Conservation (phyloP, 176 grass and related monocot species). For the Bolboschoenus planiculmis region DNA sequence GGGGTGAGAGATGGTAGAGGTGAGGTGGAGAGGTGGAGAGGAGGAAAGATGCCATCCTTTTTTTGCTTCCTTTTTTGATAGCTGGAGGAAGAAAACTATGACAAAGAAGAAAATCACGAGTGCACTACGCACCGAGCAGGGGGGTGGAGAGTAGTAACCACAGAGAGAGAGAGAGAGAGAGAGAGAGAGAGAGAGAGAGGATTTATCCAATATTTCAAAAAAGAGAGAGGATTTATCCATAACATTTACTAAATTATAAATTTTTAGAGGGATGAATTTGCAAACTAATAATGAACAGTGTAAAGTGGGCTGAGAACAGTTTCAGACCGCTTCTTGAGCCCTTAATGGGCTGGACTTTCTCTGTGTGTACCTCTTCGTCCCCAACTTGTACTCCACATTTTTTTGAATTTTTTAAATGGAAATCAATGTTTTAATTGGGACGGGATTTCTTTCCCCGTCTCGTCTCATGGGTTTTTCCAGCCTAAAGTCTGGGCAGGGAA, state of each 20-base stretch:
- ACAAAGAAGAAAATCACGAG: neutral
- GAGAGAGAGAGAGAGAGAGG: too few relatives aligned
- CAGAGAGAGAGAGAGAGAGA: too few relatives aligned
- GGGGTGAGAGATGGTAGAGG: neutral
- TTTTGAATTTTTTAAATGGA: neutral
- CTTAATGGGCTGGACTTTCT: neutral
- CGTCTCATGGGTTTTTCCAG: too few relatives aligned
- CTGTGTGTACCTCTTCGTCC: too few relatives aligned
- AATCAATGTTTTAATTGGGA: too few relatives aligned
- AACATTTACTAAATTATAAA: neutral
- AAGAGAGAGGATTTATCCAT: neutral
- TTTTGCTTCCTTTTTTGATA: conserved; percentile 10
- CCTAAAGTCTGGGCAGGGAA: too few relatives aligned
- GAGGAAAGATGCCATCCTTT: conserved; percentile 40
- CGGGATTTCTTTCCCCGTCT: too few relatives aligned
- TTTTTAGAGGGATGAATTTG: neutral
- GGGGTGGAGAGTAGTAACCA: too few relatives aligned
- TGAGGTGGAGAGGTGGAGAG: conserved; percentile 38
- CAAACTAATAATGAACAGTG: neutral
- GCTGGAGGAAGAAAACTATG: neutral
- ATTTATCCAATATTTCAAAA: too few relatives aligned
- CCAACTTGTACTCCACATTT: too few relatives aligned
- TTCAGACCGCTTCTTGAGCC: too few relatives aligned
- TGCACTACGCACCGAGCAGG: neutral
- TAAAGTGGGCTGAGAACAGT: too few relatives aligned